Evolutionary conservation across 2,329 filamentous ascomycete genomes (phyloP).

Genomic region (Neoscytalidium dimidiatum): DNA sequence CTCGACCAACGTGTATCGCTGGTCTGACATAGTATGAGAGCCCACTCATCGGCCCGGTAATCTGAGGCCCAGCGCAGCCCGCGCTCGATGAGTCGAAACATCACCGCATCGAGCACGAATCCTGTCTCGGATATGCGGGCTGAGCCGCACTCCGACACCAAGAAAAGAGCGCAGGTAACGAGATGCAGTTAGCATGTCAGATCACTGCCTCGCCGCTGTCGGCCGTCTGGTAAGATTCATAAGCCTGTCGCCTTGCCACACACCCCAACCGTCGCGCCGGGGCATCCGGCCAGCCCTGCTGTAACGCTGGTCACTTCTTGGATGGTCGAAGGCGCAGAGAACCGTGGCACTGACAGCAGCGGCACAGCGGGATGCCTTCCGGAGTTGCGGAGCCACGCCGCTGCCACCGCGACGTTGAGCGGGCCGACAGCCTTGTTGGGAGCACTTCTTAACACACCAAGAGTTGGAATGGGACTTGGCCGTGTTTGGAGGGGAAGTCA

Average conservation of each 20-base stretch:
- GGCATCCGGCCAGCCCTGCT: neutral
- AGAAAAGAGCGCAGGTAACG: conserved; percentile 11
- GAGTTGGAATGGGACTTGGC: neutral
- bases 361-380: neutral
- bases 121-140: conserved; percentile 15
- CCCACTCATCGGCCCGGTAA: conserved; percentile 17
- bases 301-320: neutral
- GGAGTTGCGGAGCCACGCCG: conserved; percentile 2
- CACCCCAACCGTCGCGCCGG: neutral
- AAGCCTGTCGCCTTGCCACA: conserved; percentile 6
- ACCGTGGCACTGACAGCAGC: neutral
- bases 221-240: neutral
- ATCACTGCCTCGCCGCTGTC: conserved; percentile 6
- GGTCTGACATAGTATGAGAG: conserved; percentile 18
- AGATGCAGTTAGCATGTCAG: conserved; percentile 15
- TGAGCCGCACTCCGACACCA: conserved; percentile 3
- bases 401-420: neutral
- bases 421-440: neutral
- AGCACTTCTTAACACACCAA: neutral
- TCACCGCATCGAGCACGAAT: conserved; percentile 4
- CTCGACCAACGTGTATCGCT: conserved; percentile 10
- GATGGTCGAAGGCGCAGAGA: neutral
- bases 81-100: conserved; percentile 11
- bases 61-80: conserved; percentile 1
- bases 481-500: neutral